Percentiles rank a stretch among this genome's conserved stretches.
phyloP scores from a whole-genome alignment of 2,329 filamentous ascomycete species.

The Coniochaeta sp. region DNA sequence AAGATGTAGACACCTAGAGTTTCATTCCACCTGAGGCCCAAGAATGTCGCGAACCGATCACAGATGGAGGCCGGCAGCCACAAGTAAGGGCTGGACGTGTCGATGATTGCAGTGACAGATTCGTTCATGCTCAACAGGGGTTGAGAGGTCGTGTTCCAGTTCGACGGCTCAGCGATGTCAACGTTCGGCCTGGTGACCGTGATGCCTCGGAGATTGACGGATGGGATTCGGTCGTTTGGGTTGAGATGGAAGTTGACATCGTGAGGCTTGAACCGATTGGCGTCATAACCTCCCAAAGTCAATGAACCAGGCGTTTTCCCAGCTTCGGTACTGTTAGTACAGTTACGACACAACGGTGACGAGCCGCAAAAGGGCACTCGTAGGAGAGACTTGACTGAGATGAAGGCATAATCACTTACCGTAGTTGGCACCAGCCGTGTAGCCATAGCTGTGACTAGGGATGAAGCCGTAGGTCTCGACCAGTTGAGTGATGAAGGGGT shows the following conservation, averaged over 20 bases:
- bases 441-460: slow-evolving; percentile 68
- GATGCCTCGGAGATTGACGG: slow-evolving; percentile 54
- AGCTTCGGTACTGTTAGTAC: background rate
- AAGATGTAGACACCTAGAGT: slow-evolving; percentile 59
- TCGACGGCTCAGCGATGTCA: slow-evolving; percentile 19
- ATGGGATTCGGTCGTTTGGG: slow-evolving; percentile 46
- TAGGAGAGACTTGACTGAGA: no score
- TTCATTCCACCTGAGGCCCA: slow-evolving; percentile 60
- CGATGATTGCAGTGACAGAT: slow-evolving; percentile 47
- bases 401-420: slow-evolving; percentile 28
- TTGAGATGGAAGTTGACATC: slow-evolving; percentile 52
- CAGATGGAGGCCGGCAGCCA: slow-evolving; percentile 57
- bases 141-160: slow-evolving; percentile 32
- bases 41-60: slow-evolving; percentile 53
- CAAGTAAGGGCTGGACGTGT: slow-evolving; percentile 57
- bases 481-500: slow-evolving; percentile 47
- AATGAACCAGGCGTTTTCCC: slow-evolving; percentile 33
- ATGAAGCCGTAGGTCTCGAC: slow-evolving; percentile 54
- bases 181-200: slow-evolving; percentile 28
- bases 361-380: no score
- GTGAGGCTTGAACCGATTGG: slow-evolving; percentile 54
- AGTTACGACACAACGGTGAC: background rate
- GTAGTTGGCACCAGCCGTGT: slow-evolving; percentile 69
- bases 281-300: slow-evolving; percentile 65
- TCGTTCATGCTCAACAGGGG: slow-evolving; percentile 37